phyloP scores from a whole-genome alignment of 2,329 filamentous ascomycete genomes.

The Amylocarpus encephaloides region DNA sequence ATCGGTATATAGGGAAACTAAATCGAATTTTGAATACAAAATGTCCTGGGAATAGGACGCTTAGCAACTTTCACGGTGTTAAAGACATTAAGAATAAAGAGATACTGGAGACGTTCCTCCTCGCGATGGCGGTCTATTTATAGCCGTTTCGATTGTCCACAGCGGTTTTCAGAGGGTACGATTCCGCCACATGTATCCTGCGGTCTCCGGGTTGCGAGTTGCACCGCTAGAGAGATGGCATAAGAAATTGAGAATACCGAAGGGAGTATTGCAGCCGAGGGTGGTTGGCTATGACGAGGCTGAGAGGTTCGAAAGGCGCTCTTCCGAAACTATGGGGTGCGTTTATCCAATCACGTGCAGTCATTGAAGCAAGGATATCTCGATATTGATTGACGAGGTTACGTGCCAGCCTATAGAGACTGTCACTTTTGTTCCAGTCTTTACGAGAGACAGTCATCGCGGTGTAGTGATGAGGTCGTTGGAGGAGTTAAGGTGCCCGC shows the following conservation, averaged over 20 bases:
- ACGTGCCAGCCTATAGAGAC: neutral
- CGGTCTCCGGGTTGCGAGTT: too few species aligned
- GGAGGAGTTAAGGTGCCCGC: constrained; percentile 44
- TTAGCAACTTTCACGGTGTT: neutral
- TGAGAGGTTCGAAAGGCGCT: neutral
- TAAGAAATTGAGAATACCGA: too few species aligned
- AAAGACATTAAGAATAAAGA: too few species aligned
- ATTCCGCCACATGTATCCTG: too few species aligned
- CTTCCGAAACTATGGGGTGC: too few species aligned
- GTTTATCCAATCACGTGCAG: too few species aligned
- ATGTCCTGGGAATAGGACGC: neutral
- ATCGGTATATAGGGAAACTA: neutral
- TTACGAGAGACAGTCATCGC: neutral
- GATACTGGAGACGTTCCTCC: too few species aligned
- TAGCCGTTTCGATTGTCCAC: neutral
- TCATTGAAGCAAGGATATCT: too few species aligned
- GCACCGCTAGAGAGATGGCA: too few species aligned
- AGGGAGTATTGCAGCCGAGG: neutral
- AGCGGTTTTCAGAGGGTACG: neutral
- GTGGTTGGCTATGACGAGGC: neutral
- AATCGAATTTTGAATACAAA: neutral
- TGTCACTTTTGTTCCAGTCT: neutral
- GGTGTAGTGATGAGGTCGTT: constrained; percentile 45
- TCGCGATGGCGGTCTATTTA: neutral
- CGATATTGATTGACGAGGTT: neutral